Percentiles rank a stretch among this genome's conserved stretches.
Evolutionary conservation across 352 stramenopile genomes (phyloP).

Genomic region (Stramenopiles sp.): DNA sequence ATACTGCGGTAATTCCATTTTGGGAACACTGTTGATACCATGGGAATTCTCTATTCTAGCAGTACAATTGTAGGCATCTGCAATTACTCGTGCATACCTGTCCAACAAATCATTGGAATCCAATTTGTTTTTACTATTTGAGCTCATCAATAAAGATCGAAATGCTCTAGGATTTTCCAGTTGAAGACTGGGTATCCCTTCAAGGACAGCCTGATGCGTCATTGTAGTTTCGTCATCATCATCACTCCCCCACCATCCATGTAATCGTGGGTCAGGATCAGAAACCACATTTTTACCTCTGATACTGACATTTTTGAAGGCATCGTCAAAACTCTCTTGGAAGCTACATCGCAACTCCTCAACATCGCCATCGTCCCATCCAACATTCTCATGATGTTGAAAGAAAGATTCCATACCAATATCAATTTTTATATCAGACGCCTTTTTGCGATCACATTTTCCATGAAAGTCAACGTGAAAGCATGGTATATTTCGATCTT

Average conservation of each 20-base stretch:
- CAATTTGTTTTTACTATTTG: background rate
- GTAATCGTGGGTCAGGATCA: background rate
- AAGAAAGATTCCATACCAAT: background rate
- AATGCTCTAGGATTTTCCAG: background rate
- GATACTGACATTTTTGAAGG: background rate
- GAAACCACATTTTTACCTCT: background rate
- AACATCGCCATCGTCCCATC: background rate
- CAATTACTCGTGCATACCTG: background rate
- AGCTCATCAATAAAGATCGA: background rate
- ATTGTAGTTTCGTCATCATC: background rate
- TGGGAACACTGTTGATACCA: background rate
- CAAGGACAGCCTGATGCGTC: background rate
- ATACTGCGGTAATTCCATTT: no score
- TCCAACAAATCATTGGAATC: background rate
- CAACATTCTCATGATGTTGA: background rate
- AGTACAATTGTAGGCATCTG: background rate
- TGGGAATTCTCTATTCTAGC: background rate
- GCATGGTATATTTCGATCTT: background rate
- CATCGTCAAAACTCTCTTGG: background rate
- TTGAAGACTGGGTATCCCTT: background rate
- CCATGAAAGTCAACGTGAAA: background rate
- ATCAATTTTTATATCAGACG: background rate
- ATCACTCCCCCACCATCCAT: background rate
- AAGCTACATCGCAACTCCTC: background rate
- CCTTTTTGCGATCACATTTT: background rate